Percentiles rank a stretch among this genome's conserved stretches.
phyloP scores from a whole-genome alignment of 441 rosid species.

The Cnidoscolus chayamansa region DNA sequence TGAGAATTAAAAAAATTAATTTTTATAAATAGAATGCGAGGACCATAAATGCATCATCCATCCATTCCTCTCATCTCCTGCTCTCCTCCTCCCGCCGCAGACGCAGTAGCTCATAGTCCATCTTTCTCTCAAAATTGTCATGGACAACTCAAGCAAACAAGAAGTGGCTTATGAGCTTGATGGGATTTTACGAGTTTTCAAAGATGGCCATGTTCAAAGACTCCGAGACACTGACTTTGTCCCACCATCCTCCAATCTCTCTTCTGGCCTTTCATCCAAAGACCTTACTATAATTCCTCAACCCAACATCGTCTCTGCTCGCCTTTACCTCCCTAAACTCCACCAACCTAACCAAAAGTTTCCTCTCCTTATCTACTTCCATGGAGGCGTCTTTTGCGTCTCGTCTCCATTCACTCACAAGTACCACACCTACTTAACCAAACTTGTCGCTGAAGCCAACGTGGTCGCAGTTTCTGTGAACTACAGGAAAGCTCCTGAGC shows the following conservation, averaged over 20 bases:
- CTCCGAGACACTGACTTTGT: slow-evolving; percentile 26
- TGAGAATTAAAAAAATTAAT: too few species aligned
- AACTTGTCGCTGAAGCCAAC: slow-evolving; percentile 37
- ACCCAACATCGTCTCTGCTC: slow-evolving; percentile 32
- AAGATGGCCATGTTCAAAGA: slow-evolving; percentile 37
- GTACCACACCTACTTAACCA: slow-evolving; percentile 21
- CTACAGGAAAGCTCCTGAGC: slow-evolving; percentile 42
- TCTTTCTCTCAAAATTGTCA: neutral
- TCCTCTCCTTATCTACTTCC: slow-evolving; percentile 42
- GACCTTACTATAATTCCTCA: slow-evolving; percentile 30
- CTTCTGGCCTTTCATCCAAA: slow-evolving; percentile 35
- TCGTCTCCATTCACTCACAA: slow-evolving; percentile 26
- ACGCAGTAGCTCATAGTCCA: too few species aligned
- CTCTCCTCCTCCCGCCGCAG: neutral
- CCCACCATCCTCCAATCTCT: slow-evolving; percentile 31
- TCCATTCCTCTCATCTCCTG: too few species aligned
- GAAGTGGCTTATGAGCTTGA: slow-evolving; percentile 31
- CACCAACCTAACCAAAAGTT: slow-evolving; percentile 24
- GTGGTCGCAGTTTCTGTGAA: slow-evolving; percentile 41
- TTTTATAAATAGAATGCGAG: too few species aligned
- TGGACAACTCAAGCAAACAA: slow-evolving; percentile 15
- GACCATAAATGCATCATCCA: too few species aligned
- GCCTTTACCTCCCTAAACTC: slow-evolving; percentile 39
- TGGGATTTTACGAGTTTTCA: slow-evolving; percentile 30
- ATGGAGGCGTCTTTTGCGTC: slow-evolving; percentile 45